Evolutionary conservation across 805 yeast genomes (phyloP).

Genomic region (Schizosaccharomyces osmophilus): DNA sequence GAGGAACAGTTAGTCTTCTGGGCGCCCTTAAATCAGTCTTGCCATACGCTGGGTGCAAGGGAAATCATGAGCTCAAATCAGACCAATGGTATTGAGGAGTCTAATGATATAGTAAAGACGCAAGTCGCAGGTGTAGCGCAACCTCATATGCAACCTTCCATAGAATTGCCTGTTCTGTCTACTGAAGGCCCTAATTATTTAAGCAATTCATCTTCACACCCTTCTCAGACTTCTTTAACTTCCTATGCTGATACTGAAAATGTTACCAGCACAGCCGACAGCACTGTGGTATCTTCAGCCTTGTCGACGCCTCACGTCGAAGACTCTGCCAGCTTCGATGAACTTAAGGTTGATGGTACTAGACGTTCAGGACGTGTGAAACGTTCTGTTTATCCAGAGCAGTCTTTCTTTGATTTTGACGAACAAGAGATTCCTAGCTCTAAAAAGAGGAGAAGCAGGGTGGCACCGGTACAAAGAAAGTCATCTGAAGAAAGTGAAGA

Average conservation of each 20-base stretch:
- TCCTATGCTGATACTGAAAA: neutral
- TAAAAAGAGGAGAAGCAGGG: neutral
- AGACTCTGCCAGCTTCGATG: neutral
- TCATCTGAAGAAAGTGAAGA: neutral
- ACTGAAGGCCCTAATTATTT: no score
- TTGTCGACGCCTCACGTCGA: neutral
- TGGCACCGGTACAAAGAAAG: neutral
- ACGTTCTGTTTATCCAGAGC: neutral
- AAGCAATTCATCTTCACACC: no score
- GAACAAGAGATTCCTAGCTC: neutral
- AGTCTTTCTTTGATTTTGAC: neutral
- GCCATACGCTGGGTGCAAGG: no score
- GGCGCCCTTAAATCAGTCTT: no score
- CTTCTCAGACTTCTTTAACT: neutral
- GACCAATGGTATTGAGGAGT: no score
- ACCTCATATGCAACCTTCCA: no score
- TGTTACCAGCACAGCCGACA: neutral
- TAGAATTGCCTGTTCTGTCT: no score
- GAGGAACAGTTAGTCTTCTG: no score
- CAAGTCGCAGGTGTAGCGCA: no score
- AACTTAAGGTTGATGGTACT: neutral
- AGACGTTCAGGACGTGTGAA: neutral
- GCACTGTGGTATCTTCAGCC: neutral
- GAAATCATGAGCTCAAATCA: no score
- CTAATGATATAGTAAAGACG: no score